Evolutionary conservation across 75 land plant genomes (phyloP).

Genomic region (Pinus taeda): DNA sequence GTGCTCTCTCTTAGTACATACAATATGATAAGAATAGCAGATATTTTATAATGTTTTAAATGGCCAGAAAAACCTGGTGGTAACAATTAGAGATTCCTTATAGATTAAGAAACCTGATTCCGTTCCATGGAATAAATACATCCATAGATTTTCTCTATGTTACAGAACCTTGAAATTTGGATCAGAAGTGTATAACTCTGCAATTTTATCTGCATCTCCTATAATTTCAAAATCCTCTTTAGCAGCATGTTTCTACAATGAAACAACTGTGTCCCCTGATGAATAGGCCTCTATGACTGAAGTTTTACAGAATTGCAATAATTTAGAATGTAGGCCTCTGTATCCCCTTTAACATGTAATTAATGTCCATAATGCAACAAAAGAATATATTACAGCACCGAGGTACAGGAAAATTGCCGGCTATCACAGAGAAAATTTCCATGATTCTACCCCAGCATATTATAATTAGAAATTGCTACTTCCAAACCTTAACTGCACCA

Average conservation of each 20-base stretch:
- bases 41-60: neutral
- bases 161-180: neutral
- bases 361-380: neutral
- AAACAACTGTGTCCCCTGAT: neutral
- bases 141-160: neutral
- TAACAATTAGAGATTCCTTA: neutral
- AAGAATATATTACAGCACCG: neutral
- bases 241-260: neutral
- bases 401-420: neutral
- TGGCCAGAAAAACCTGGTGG: neutral
- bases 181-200: neutral
- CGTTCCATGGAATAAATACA: neutral
- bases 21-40: neutral
- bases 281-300: neutral
- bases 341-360: constrained; percentile 1
- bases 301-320: constrained; percentile 4
- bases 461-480: constrained; percentile 23
- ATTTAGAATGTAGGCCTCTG: neutral
- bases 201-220: neutral
- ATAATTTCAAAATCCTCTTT: neutral
- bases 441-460: neutral
- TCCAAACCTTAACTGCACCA: constrained; percentile 98
- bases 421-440: neutral
- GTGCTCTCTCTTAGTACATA: neutral
- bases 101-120: neutral